Base-by-base conservation (phyloP, 2,329 filamentous ascomycete genomes). In the Pleurostoma richardsiae region DNA sequence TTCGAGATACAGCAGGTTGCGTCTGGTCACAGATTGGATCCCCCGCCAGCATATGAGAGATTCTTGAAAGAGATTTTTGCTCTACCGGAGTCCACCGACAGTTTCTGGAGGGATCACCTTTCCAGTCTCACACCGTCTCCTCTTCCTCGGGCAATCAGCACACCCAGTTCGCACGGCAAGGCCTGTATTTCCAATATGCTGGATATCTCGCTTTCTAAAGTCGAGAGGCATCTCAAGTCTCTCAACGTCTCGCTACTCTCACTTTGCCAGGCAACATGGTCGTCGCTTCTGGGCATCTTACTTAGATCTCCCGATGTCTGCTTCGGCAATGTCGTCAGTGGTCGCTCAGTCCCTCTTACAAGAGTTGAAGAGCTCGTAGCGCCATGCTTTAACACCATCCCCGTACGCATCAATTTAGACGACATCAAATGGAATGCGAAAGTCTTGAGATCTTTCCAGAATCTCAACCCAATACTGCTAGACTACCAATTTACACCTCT, bases 321-420 rank as follows among this genome's bases (percentile, higher is more conserved):
- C 61, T 96, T 96, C 58, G 91, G 92, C 1, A 94, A 89, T 56
- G 85, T 96, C 3, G 77, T 92, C 47, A 91, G 82, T 58, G 90
- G 91, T 2, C 82, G 91, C 6, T 85, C 83, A 1, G 60, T 88
- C 7, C 67, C 80, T 0, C 63, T 91, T 3, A 76, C 85, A 5
- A 79, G 77, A 0, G 71, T 92, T 8, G 83, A 91, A 36, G 71
- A 75, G 4, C 76, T 96, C 5, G 79, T 95, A n/a, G 90, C 88
- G 0, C 91, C 91, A 0, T 95, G 90, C 61, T 96, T 96, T 72
- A 96, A 96, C 59, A 95, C 91, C 0, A 67, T 96, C 10, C 90
- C 91, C 0, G 60, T 90, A 2, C 79, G 89, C 29, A 67, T 82
- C 11, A 66, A 80, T 30, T 50, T 87, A 7, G 65, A 72, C 1